Conservation (phyloP, 108 stramenopile species). For the Stephanodiscus triporus region DNA sequence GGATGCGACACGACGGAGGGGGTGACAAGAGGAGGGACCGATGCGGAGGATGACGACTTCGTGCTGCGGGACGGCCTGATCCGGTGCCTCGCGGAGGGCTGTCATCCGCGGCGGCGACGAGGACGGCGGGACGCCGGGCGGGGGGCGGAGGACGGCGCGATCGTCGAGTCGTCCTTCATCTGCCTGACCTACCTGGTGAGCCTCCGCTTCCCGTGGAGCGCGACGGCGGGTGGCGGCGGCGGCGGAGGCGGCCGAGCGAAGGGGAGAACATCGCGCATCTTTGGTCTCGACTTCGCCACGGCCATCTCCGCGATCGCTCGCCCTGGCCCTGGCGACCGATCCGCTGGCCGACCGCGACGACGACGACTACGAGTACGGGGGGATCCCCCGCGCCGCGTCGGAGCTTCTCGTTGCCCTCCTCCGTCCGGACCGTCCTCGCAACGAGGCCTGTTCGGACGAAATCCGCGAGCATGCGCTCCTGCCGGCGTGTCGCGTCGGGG, state of each 20-base stretch:
- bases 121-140: not conserved
- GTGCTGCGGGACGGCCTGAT: not conserved
- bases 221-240: no score
- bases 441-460: constrained; percentile 16
- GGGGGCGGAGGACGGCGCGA: not conserved
- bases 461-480: constrained; percentile 33
- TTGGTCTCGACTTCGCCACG: constrained; percentile 26
- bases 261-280: constrained; percentile 14
- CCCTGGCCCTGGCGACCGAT: no score
- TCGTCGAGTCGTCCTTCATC: constrained; percentile 9
- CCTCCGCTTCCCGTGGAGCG: no score
- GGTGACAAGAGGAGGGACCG: no score
- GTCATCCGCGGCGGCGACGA: not conserved
- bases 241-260: constrained; percentile 4
- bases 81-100: constrained; percentile 1
- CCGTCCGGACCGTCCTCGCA: constrained; percentile 25
- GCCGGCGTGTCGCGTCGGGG: no score
- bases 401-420: constrained; percentile 16
- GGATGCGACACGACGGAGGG: not conserved
- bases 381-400: not conserved
- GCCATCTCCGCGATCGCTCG: constrained; percentile 17
- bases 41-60: not conserved
- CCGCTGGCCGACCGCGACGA: no score
- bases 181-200: constrained; percentile 15
- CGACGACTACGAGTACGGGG: not conserved